Conservation (phyloP, 2,329 filamentous ascomycete species). For the Allantophomopsis lycopodina region DNA sequence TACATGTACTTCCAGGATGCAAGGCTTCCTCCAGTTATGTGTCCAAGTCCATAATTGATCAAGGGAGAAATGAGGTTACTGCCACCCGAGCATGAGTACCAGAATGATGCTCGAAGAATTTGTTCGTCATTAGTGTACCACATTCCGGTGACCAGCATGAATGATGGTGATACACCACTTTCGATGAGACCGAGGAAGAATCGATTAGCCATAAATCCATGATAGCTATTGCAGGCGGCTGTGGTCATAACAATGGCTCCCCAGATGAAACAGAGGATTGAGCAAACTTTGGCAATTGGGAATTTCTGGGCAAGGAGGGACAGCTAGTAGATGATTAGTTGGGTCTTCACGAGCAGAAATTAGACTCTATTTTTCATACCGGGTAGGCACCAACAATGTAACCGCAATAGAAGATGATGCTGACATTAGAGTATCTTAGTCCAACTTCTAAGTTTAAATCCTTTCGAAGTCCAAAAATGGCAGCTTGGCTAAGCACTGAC, state of each 20-base stretch:
- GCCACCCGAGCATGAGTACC: slow-evolving; percentile 27
- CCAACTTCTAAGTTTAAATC: too few relatives aligned
- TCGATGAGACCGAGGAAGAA: slow-evolving; percentile 42
- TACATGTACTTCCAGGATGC: slow-evolving; percentile 28
- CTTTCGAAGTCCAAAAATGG: too few relatives aligned
- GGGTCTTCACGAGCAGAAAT: too few relatives aligned
- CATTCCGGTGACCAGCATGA: slow-evolving; percentile 34
- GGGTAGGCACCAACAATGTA: too few relatives aligned
- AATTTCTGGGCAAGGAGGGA: slow-evolving; percentile 23
- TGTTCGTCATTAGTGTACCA: slow-evolving; percentile 27
- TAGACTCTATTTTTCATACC: too few relatives aligned
- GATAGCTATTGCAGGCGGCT: slow-evolving; percentile 21
- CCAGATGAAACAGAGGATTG: slow-evolving; percentile 18
- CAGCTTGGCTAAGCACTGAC: too few relatives aligned
- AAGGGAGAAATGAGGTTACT: slow-evolving; percentile 29
- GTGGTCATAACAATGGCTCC: slow-evolving; percentile 24
- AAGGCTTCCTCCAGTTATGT: slow-evolving; percentile 21
- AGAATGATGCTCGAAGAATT: slow-evolving; percentile 23
- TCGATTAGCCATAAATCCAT: slow-evolving; percentile 26
- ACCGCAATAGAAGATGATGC: too few relatives aligned
- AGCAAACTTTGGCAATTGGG: slow-evolving; percentile 30
- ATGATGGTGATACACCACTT: slow-evolving; percentile 36
- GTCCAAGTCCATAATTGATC: slow-evolving; percentile 32
- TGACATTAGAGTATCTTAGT: too few relatives aligned
- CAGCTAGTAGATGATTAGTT: too few relatives aligned